These are phyloP conservation scores for Raffaelea albimanens DNA, from an alignment of 2,329 filamentous ascomycete species.

Conservation along the genomic window DNA sequence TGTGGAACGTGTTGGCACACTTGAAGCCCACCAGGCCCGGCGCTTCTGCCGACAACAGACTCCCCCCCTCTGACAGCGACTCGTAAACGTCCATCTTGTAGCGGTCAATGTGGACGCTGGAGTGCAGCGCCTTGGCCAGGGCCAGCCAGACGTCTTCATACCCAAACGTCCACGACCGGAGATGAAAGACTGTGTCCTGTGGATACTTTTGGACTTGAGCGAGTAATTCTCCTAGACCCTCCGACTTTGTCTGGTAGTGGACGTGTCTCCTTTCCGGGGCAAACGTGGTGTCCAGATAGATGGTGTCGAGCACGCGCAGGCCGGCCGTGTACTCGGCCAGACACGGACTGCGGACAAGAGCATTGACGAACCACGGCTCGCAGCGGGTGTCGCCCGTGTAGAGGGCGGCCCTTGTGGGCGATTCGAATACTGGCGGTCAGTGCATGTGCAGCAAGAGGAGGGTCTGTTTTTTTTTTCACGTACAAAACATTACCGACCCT, in stretches of 20 bases:
- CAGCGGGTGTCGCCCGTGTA: constrained; percentile 87
- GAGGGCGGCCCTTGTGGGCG: constrained; percentile 58
- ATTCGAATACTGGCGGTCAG: constrained; percentile 56
- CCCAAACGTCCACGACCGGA: constrained; percentile 85
- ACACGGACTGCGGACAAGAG: constrained; percentile 59
- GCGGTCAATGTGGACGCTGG: constrained; percentile 67
- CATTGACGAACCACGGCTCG: constrained; percentile 78
- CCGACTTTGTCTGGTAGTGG: constrained; percentile 52
- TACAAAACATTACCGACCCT: constrained; percentile 80
- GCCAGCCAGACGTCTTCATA: constrained; percentile 91
- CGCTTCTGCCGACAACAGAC: no score
- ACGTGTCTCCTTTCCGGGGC: constrained; percentile 24
- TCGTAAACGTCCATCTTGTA: constrained; percentile 70
- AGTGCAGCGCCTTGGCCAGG: constrained; percentile 59
- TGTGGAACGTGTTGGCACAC: constrained; percentile 60
- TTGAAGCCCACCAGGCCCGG: constrained; percentile 63
- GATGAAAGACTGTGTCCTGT: constrained; percentile 66
- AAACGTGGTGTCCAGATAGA: constrained; percentile 88
- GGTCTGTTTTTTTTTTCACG: neutral
- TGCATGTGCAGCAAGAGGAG: neutral
- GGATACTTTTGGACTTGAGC: constrained; percentile 60
- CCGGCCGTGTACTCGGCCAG: constrained; percentile 66
- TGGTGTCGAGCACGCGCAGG: constrained; percentile 59
- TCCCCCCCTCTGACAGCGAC: no score
- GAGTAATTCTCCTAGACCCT: constrained; percentile 67